Base-by-base conservation (phyloP, 441 rosid species). In the Populus hybrid region DNA sequence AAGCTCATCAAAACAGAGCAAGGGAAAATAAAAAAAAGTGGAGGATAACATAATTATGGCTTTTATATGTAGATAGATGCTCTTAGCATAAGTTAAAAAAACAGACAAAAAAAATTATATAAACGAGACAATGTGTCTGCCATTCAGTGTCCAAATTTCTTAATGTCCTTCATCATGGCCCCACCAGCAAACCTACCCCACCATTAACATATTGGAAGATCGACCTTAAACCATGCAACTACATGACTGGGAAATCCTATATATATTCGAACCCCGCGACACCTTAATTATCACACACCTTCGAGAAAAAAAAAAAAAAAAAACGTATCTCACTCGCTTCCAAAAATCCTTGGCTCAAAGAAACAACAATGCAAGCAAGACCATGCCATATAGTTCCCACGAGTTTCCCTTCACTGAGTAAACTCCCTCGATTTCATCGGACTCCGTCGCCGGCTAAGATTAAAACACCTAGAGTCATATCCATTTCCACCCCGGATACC, bases 401-500 rank as follows among this genome's bases (percentile, higher is more conserved):
- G 0, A 84, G 83, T 65, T 83, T 91, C 74, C 80, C 82, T 9
- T 80, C 86, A n/a, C 84, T 84, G 61, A 19, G 28, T 19, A 82
- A 75, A 18, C 73, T 80, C 40, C 83, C 87, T 68, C 74, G 80
- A 67, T 42, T 65, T n/a, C 86, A 81, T 64, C 88, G 67, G 68
- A 70, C 80, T 64, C 82, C 78, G n/a, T 36, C 59, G 23, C 86
- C 81, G 0, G 79, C 83, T 4, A 81, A 53, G 46, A 8, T 70
- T 69, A 84, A 80, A 53, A 70, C 81, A 65, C 88, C 87, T 0
- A 84, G 73, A 69, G 91, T 88, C 24, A 83, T 88, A 75, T 80
- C 95, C 46, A 89, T 88, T 75, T 76, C 94, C 2, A 61, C 83
- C 19, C 87, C 93, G 6, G 84, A 32, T 5, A 59, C 71, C 40